phyloP scores from a whole-genome alignment of 1,139 yeast genomes.

The Sugiyamaella castrensis region DNA sequence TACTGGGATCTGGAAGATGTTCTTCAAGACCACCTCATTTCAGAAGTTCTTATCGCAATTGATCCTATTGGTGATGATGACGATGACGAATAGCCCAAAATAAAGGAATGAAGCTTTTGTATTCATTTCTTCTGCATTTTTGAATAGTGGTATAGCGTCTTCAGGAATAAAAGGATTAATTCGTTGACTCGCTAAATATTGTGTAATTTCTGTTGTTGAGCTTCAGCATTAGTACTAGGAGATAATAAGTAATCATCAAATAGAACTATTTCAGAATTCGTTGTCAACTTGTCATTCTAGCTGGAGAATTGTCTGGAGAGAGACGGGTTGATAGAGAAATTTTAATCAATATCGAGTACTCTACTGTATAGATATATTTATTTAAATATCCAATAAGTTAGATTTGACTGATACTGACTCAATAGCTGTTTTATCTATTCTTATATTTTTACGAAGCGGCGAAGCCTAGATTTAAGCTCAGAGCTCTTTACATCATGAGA shows the following conservation, averaged over 20 bases:
- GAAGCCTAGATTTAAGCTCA: too few species aligned
- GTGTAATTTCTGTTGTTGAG: constrained; percentile 16
- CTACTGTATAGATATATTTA: too few species aligned
- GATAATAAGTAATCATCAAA: constrained; percentile 15
- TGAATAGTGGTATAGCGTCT: constrained; percentile 19
- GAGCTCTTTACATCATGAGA: too few species aligned
- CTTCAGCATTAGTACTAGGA: constrained; percentile 13
- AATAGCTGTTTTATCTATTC: too few species aligned
- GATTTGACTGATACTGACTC: too few species aligned
- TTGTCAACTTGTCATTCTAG: too few species aligned
- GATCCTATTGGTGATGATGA: constrained; percentile 16
- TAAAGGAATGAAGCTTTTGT: constrained; percentile 6
- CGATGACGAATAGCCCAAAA: constrained; percentile 23
- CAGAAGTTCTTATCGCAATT: constrained; percentile 18
- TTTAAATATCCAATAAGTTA: too few species aligned
- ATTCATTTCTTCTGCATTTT: not conserved
- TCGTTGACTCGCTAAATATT: constrained; percentile 22
- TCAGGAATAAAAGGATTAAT: constrained; percentile 15
- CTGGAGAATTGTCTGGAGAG: too few species aligned
- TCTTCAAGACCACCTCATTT: constrained; percentile 7
- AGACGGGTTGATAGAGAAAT: too few species aligned
- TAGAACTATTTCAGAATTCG: constrained; percentile 2
- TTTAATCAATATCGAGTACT: too few species aligned
- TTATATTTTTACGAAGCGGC: too few species aligned
- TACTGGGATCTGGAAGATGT: constrained; percentile 10